Conservation (phyloP, 2,329 filamentous ascomycete genomes). For the Aspergillus amoenus region DNA sequence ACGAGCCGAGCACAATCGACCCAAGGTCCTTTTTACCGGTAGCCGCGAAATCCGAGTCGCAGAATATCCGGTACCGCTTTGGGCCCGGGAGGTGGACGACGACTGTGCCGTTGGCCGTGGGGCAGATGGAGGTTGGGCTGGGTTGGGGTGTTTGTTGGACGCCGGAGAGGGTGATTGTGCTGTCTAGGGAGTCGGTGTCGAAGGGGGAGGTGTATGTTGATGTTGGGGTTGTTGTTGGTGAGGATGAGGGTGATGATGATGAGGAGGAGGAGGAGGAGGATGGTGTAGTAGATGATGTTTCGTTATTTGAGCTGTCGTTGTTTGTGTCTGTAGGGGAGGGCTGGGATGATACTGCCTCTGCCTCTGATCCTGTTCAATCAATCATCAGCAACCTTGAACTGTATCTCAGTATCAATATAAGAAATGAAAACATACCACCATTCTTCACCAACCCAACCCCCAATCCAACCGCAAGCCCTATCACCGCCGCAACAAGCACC, state of each 20-base stretch:
- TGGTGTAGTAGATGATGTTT: background rate
- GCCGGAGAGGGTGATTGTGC: background rate
- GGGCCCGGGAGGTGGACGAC: background rate
- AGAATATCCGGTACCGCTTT: conserved; percentile 5
- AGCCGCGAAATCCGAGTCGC: conserved; percentile 1
- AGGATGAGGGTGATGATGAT: background rate
- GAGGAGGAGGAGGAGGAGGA: background rate
- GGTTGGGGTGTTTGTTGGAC: background rate
- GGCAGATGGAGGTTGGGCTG: conserved; percentile 19
- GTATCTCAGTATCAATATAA: background rate
- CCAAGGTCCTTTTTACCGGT: background rate
- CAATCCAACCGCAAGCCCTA: background rate
- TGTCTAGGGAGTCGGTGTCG: background rate
- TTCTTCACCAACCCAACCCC: background rate
- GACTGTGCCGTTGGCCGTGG: conserved; percentile 18
- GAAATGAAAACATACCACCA: background rate
- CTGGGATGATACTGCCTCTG: background rate
- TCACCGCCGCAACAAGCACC: background rate
- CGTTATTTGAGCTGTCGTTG: background rate
- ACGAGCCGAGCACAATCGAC: conserved; percentile 1
- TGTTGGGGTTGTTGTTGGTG: background rate
- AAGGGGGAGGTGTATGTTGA: background rate
- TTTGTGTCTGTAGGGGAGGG: too few relatives aligned
- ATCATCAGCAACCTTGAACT: background rate
- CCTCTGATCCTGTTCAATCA: background rate